These are phyloP conservation scores for Amniculicola lignicola DNA, from an alignment of 495 filamentous ascomycete species.

Conservation along the genomic window DNA sequence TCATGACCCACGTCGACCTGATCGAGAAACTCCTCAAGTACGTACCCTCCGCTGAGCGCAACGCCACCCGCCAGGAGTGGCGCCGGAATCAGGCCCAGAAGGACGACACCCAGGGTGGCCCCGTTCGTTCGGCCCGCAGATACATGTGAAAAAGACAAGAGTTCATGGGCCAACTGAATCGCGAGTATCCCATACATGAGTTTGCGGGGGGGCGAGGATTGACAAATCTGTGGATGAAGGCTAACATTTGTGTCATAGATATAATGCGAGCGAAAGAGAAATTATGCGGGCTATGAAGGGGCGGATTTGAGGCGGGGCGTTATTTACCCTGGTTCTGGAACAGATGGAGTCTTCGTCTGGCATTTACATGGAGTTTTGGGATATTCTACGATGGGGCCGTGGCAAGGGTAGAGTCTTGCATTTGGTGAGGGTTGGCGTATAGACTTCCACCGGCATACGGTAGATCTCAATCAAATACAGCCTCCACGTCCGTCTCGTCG, in stretches of 20 bases:
- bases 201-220: not conserved
- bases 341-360: not conserved
- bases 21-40: constrained; percentile 98
- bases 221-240: not conserved
- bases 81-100: no score
- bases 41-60: constrained; percentile 27
- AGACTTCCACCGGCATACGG: no score
- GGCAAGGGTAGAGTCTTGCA: no score
- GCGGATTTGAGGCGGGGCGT: no score
- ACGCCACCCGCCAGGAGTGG: not conserved
- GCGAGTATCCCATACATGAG: not conserved
- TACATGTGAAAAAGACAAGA: no score
- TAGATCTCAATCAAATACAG: no score
- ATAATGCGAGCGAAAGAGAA: constrained; percentile 23
- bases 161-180: not conserved
- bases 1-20: constrained; percentile 99
- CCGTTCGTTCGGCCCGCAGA: not conserved
- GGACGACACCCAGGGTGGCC: not conserved
- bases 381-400: no score
- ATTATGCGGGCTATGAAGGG: constrained; percentile 7
- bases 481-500: no score
- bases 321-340: not conserved
- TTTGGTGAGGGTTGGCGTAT: no score
- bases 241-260: constrained; percentile 2
- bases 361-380: constrained; percentile 1